A percentile compares a stretch with the other conserved stretches of the same genome.
These are phyloP conservation scores for Hericium rajendrae DNA, from an alignment of 768 basidiomycete species.

Conservation along the genomic window DNA sequence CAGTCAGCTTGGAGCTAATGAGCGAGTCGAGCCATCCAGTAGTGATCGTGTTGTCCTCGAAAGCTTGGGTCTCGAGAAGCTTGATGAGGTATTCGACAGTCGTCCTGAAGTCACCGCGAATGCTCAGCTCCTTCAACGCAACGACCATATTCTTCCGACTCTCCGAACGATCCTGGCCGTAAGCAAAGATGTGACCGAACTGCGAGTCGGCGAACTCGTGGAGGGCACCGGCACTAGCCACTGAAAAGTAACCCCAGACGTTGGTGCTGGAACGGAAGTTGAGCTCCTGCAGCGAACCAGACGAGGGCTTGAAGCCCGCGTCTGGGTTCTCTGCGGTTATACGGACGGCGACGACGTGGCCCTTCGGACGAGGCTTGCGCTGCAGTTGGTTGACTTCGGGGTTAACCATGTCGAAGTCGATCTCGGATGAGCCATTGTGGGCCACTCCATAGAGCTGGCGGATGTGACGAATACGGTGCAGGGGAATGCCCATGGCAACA, in stretches of 20 bases:
- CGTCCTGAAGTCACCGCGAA: conserved; percentile 96
- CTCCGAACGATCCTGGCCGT: conserved; percentile 92
- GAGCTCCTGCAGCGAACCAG: conserved; percentile 92
- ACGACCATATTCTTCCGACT: conserved; percentile 99
- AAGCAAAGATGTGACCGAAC: conserved; percentile 98
- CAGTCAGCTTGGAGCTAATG: conserved; percentile 94
- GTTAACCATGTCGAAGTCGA: conserved; percentile 93
- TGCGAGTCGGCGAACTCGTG: conserved; percentile 99
- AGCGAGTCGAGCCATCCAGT: conserved; percentile 98
- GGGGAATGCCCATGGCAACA: conserved; percentile 94
- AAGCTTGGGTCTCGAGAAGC: conserved; percentile 89
- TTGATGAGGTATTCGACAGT: conserved; percentile 99
- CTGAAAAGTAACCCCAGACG: conserved; percentile 99
- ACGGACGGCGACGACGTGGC: conserved; percentile 97
- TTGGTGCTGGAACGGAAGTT: conserved; percentile 99
- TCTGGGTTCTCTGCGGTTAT: conserved; percentile 99
- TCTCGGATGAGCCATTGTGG: conserved; percentile 80
- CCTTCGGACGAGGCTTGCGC: conserved; percentile 93
- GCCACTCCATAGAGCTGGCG: conserved; percentile 92
- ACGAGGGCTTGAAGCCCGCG: conserved; percentile 98
- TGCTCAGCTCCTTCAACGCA: conserved; percentile 94
- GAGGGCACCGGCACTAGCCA: conserved; percentile 87
- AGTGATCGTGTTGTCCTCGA: conserved; percentile 95
- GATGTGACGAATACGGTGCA: conserved; percentile 93
- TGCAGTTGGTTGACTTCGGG: conserved; percentile 84